Percentiles rank a stretch among this genome's conserved stretches.
Evolutionary conservation across 2,329 filamentous ascomycete species (phyloP).

Genomic region (Fusarium sp.): DNA sequence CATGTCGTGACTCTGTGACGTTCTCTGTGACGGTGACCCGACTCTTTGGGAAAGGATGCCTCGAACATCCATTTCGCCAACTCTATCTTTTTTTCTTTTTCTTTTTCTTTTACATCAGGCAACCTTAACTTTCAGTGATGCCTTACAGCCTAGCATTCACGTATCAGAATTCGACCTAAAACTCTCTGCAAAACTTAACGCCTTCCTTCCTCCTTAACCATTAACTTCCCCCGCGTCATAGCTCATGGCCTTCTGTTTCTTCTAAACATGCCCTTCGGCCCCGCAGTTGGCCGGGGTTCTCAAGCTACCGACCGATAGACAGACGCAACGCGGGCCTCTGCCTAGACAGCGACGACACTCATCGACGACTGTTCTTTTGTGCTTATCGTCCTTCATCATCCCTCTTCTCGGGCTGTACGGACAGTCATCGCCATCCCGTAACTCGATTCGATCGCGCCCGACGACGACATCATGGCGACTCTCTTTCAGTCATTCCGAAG

Average conservation of each 20-base stretch:
- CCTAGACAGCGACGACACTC: constrained; percentile 22
- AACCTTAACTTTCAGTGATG: constrained; percentile 16
- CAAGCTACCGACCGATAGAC: constrained; percentile 50
- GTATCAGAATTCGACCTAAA: constrained; percentile 3
- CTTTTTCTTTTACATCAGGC: not conserved
- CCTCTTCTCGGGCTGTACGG: constrained; percentile 27
- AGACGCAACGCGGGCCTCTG: constrained; percentile 37
- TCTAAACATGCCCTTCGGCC: constrained; percentile 53
- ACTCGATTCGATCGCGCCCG: constrained; percentile 16
- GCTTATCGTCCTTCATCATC: constrained; percentile 13
- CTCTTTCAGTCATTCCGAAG: constrained; percentile 74
- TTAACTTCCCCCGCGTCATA: constrained; percentile 1
- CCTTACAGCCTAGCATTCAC: constrained; percentile 15
- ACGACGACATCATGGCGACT: constrained; percentile 70
- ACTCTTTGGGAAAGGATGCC: constrained; percentile 42
- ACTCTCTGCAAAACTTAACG: not conserved
- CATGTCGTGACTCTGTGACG: constrained; percentile 43
- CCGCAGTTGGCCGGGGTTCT: constrained; percentile 53
- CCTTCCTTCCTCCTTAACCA: not conserved
- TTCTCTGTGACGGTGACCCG: constrained; percentile 43
- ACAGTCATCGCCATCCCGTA: constrained; percentile 35
- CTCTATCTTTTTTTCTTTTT: constrained; percentile 17
- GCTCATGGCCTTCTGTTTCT: constrained; percentile 41
- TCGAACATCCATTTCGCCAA: constrained; percentile 33
- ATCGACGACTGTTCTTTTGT: constrained; percentile 19